A percentile compares a stretch with the other conserved stretches of the same genome.
phyloP scores from a whole-genome alignment of 176 grass and related monocot genomes.

The Puccinellia tenuiflora region DNA sequence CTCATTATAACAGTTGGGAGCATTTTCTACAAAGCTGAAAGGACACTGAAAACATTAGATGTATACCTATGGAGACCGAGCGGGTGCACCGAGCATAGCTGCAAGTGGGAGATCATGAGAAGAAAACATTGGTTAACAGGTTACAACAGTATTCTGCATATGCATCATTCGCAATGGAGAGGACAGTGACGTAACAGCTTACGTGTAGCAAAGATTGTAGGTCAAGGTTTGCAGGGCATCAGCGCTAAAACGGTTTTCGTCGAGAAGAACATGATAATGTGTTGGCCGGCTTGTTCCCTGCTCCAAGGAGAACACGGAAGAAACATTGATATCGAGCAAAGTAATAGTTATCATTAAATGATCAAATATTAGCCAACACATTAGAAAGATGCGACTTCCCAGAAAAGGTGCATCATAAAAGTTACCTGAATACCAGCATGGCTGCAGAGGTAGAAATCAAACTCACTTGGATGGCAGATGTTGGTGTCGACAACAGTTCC shows the following conservation, averaged over 20 bases:
- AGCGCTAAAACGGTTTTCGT: conserved; percentile 71
- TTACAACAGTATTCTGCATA: background rate
- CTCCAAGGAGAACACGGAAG: background rate
- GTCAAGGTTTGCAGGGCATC: conserved; percentile 67
- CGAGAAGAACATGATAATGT: conserved; percentile 79
- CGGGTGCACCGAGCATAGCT: conserved; percentile 84
- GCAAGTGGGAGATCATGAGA: background rate
- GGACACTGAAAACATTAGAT: background rate
- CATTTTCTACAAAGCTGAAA: background rate
- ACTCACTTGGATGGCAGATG: conserved; percentile 83
- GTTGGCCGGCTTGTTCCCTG: conserved; percentile 80
- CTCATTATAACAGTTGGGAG: too few relatives aligned
- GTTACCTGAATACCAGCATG: conserved; percentile 83
- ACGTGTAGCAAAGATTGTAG: conserved; percentile 82
- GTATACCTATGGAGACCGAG: conserved; percentile 73
- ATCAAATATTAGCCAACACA: background rate
- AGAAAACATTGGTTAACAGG: background rate
- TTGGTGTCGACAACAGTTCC: conserved; percentile 74
- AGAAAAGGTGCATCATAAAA: background rate
- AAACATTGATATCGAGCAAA: background rate
- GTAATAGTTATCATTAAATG: background rate
- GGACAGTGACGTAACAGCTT: background rate
- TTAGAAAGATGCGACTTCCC: background rate
- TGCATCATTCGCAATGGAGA: background rate
- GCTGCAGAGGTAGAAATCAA: conserved; percentile 93